These are phyloP conservation scores for Talaromyces albobiverticillius DNA, from an alignment of 2,329 filamentous ascomycete genomes.

Conservation along the genomic window DNA sequence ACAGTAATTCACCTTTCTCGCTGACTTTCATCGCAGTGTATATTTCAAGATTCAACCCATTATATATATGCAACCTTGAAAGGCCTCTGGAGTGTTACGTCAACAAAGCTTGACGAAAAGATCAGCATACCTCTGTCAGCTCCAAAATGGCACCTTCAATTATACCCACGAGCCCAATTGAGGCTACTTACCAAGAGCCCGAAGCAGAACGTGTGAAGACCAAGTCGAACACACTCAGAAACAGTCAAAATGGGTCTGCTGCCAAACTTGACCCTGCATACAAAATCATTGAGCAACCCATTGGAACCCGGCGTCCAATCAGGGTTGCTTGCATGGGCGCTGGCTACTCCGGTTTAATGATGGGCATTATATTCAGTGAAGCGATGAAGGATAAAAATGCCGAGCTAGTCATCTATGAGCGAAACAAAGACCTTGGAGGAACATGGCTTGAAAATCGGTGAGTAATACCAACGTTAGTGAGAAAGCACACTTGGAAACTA, in stretches of 20 bases:
- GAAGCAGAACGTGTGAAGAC: neutral
- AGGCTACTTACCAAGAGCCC: neutral
- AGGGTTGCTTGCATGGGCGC: constrained; percentile 19
- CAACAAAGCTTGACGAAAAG: too few relatives aligned
- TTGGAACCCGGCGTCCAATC: constrained; percentile 19
- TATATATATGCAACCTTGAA: too few relatives aligned
- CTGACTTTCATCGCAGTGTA: too few relatives aligned
- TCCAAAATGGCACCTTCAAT: constrained; percentile 11
- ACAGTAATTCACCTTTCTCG: too few relatives aligned
- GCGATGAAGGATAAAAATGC: constrained; percentile 12
- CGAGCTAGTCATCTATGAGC: constrained; percentile 14
- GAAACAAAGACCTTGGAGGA: constrained; percentile 15
- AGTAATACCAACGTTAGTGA: neutral
- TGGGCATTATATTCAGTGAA: constrained; percentile 17
- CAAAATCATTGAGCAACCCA: constrained; percentile 15
- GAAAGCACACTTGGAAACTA: too few relatives aligned
- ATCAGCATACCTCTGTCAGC: too few relatives aligned
- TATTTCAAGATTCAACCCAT: too few relatives aligned
- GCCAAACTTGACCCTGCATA: constrained; percentile 1
- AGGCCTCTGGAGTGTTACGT: too few relatives aligned
- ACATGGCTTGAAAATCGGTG: constrained; percentile 16
- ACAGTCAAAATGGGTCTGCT: neutral
- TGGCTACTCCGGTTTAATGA: constrained; percentile 22
- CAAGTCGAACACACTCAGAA: neutral
- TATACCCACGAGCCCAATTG: neutral